Base-by-base conservation (phyloP, 1,139 yeast species). In the Blastobotrys petasosporus region DNA sequence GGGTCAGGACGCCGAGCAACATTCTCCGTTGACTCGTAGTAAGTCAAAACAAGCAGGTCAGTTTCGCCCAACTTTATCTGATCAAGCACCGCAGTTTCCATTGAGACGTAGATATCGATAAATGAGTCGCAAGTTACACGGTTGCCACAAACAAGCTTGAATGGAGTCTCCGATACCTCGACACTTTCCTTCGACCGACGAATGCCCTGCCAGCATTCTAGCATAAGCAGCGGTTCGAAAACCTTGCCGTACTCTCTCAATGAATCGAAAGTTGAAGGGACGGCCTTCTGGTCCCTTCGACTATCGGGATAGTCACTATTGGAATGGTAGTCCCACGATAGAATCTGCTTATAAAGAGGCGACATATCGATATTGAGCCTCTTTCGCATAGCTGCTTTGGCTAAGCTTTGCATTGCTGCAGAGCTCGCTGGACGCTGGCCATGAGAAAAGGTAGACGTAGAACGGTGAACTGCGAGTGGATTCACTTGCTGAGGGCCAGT, bases 191-290 rank as follows among this genome's bases (percentile, higher is more conserved):
- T 81, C 0, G 92, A 79, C 2, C 86, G 74, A 52, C 80, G 82
- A 32, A 94, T 77, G 0, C 88, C 85, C 60, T 90, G 95, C 97
- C 97, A 94, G 53, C 95, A 85, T 68, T 94, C 98, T 39, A 90
- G 68, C 66, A 90, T 69, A 40, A 94, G 68, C 40, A 94, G 69
- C 0, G 98, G 97, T 55, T 82, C 87, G 59, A 86, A 83, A 0
- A 77, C 71, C 32, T 71, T 68, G 42, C 75, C 75, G 60, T 94
- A 94, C 4, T 84, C 87, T 12, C 68, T 70, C 1, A 81, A 80
- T 47, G 77, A 70, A 0, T 58, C 53, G 60, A 85, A 92, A 1
- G 63, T 54, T 45, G 75, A 74, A 6, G 68, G 65, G 7, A 78
- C 74, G 0, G 60, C 47, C 2, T 60, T 63, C 52, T 74, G 77